Evolutionary conservation across 495 filamentous ascomycete genomes (phyloP).

Genomic region (Lasiosphaeria ovina): DNA sequence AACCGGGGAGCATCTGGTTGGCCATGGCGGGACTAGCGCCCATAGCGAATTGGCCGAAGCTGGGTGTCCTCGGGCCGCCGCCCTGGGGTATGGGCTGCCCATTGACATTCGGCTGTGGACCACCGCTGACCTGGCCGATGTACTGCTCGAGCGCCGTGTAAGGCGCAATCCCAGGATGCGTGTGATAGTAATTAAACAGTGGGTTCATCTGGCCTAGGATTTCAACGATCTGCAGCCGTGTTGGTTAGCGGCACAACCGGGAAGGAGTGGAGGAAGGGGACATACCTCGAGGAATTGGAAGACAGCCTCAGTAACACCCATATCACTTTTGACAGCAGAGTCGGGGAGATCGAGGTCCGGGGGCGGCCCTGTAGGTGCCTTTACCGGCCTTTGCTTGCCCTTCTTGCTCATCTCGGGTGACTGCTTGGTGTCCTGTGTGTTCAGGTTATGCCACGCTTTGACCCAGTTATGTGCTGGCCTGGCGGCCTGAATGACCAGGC

Average conservation of each 20-base stretch:
- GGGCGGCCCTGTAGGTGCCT: slow-evolving; percentile 49
- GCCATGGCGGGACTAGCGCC: slow-evolving; percentile 54
- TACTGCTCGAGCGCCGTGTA: slow-evolving; percentile 62
- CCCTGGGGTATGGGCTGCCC: slow-evolving; percentile 42
- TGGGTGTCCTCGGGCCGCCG: slow-evolving; percentile 45
- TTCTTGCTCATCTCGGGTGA: slow-evolving; percentile 75
- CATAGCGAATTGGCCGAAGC: slow-evolving; percentile 51
- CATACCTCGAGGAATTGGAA: slow-evolving; percentile 69
- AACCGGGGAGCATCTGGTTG: slow-evolving; percentile 58
- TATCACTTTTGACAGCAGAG: slow-evolving; percentile 58
- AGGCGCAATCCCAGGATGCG: slow-evolving; percentile 56
- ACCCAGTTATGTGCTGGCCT: slow-evolving; percentile 53
- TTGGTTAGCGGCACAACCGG: slow-evolving; percentile 3
- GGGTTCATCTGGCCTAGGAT: slow-evolving; percentile 73
- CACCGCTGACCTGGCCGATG: slow-evolving; percentile 41
- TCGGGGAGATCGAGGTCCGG: slow-evolving; percentile 60
- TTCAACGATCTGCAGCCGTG: slow-evolving; percentile 58
- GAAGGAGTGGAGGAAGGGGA: slow-evolving; percentile 4
- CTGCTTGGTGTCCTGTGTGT: slow-evolving; percentile 58
- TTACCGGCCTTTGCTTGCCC: slow-evolving; percentile 51
- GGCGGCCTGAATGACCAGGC: slow-evolving; percentile 51
- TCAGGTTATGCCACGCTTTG: slow-evolving; percentile 54
- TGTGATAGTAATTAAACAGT: slow-evolving; percentile 60
- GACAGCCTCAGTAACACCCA: slow-evolving; percentile 59
- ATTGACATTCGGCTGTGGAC: slow-evolving; percentile 34